Evolutionary conservation across 306 rosid species (phyloP).

Genomic region (Acacia melanoxylon): DNA sequence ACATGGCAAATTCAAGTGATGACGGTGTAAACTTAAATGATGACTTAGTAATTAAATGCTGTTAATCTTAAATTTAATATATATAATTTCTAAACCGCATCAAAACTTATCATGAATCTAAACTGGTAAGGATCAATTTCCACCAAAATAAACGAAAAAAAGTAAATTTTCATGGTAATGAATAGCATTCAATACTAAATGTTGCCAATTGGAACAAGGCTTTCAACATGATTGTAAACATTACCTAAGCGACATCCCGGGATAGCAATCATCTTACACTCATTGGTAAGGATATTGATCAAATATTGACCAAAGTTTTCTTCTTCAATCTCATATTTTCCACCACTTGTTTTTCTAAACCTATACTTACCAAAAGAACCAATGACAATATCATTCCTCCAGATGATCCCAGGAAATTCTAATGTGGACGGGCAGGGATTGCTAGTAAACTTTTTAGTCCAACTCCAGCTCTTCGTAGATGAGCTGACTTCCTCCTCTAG

Average conservation of each 20-base stretch:
- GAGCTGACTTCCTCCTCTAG: not conserved
- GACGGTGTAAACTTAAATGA: no score
- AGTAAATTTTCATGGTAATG: no score
- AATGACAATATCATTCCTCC: not conserved
- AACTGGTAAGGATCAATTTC: no score
- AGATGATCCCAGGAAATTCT: not conserved
- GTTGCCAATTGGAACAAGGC: not conserved
- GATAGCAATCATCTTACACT: not conserved
- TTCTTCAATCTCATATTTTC: no score
- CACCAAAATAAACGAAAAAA: no score
- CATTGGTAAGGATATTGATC: not conserved
- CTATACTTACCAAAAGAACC: no score
- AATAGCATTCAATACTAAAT: not conserved
- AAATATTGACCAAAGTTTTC: not conserved
- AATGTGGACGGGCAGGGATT: not conserved
- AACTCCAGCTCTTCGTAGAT: not conserved
- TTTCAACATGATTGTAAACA: not conserved
- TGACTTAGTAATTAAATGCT: no score
- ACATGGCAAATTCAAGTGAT: no score
- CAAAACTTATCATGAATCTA: no score
- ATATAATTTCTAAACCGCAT: not conserved
- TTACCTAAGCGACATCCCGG: not conserved
- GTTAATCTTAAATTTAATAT: no score
- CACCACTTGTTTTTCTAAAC: no score
- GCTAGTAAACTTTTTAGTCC: not conserved